phyloP scores from a whole-genome alignment of 2,329 filamentous ascomycete genomes.

The Aspergillus jensenii region DNA sequence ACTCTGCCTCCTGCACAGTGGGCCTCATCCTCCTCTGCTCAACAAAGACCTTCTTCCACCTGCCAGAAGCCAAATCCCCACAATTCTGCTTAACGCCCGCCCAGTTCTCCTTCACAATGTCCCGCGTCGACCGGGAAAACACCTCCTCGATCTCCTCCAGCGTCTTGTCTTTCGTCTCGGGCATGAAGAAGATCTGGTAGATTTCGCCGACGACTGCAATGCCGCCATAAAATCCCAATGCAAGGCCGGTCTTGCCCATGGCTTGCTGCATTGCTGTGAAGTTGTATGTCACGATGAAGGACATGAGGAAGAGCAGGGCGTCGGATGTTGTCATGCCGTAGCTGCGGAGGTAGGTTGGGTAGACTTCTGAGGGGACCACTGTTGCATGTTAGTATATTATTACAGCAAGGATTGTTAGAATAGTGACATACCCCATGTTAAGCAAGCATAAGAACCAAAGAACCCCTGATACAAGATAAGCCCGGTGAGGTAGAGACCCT shows the following conservation, averaged over 20 bases:
- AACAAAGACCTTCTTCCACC: slow-evolving; percentile 2
- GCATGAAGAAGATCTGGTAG: slow-evolving; percentile 75
- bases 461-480: slow-evolving; percentile 63
- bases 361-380: slow-evolving; percentile 67
- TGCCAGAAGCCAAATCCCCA: neutral
- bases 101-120: slow-evolving; percentile 61
- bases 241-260: slow-evolving; percentile 66
- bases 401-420: neutral
- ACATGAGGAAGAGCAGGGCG: slow-evolving; percentile 67
- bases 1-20: neutral
- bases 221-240: slow-evolving; percentile 71
- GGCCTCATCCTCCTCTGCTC: neutral
- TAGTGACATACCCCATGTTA: slow-evolving; percentile 56
- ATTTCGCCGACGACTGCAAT: slow-evolving; percentile 70
- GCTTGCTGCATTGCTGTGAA: slow-evolving; percentile 68
- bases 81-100: slow-evolving; percentile 8
- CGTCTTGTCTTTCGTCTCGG: slow-evolving; percentile 68
- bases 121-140: slow-evolving; percentile 62
- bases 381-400: neutral
- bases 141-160: slow-evolving; percentile 71
- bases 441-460: slow-evolving; percentile 65
- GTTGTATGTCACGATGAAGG: slow-evolving; percentile 75
- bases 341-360: slow-evolving; percentile 69
- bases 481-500: slow-evolving; percentile 65
- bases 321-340: slow-evolving; percentile 74